Evolutionary conservation across 352 stramenopile genomes (phyloP), one percentile per base, ranked within the genome.

Genomic region (Stephanocyclus meneghinianus): DNA sequence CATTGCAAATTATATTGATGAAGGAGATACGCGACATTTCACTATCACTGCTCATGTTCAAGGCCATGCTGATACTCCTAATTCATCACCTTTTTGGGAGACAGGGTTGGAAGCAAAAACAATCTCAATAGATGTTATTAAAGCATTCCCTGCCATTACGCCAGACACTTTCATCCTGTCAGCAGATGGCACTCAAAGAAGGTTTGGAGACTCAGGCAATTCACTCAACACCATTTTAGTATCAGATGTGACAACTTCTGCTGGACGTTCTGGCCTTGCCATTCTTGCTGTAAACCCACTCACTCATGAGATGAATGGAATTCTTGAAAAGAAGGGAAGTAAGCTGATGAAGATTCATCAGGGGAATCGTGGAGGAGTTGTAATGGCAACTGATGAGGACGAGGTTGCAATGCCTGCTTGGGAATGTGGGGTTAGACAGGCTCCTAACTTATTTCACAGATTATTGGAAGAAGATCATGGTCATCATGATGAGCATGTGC

Each of bases 341-440:
- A 63, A 63, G 26, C 7, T 13, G 9, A 53, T 72, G 15, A 59
- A 72, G 48, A 61, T 53, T 63, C 29, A 40, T 26, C 47, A 72
- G 64, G 29, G 50, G 18, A 8, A 21, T 5, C 40, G 50, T 53
- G 50, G 50, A 1, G 64, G 64, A 16, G 32, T 47, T 7, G 35
- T 47, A 2, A 47, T 37, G 32, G 64, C 64, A 1, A 26, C 21
- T 18, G 64, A 72, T 10, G 64, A 63, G n/a, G 60, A 42, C n/a
- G 10, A 51, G 50, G 53, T 53, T 15, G 32, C 16, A 8, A 45
- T 44, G 26, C 60, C 42, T 48, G 11, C 16, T 40, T 68, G 60
- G 60, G 60, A 68, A 26, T 68, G 40, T 56, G 42, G 37, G 7
- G 60, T 68, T 44, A 16, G 60, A 11, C 56, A 68, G 18, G 42